These are phyloP conservation scores for Serendipita vermifera DNA, from an alignment of 768 basidiomycete genomes.

Conservation along the genomic window DNA sequence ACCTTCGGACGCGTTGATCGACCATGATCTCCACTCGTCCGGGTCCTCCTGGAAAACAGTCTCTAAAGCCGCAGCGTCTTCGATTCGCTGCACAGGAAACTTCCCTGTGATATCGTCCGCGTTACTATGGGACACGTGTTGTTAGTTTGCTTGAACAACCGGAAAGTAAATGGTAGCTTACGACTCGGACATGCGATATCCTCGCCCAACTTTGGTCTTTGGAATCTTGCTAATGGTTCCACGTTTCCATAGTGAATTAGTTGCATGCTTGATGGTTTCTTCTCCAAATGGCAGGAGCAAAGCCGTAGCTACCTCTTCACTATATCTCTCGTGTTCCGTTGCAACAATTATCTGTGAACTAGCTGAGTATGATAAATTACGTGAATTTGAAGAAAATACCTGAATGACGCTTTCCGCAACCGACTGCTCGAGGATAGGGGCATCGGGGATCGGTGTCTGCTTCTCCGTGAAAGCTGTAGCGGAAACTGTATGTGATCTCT, in stretches of 20 bases:
- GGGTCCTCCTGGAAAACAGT: constrained; percentile 38
- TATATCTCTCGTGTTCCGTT: constrained; percentile 55
- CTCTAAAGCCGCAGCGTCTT: constrained; percentile 56
- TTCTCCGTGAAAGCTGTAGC: constrained; percentile 25
- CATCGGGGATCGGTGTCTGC: constrained; percentile 22
- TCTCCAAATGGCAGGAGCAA: constrained; percentile 49
- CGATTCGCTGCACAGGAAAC: constrained; percentile 49
- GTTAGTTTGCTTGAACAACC: background rate
- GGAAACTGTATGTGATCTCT: constrained; percentile 23
- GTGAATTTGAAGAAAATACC: constrained; percentile 27
- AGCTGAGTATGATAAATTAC: background rate
- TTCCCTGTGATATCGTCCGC: constrained; percentile 52
- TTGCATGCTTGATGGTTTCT: constrained; percentile 40
- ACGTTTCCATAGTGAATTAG: constrained; percentile 45
- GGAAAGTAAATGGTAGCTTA: constrained; percentile 21
- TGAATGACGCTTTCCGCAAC: constrained; percentile 62
- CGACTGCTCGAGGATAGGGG: background rate
- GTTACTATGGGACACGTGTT: constrained; percentile 34
- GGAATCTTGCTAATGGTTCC: constrained; percentile 60
- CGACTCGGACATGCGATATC: constrained; percentile 66
- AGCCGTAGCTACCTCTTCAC: constrained; percentile 41
- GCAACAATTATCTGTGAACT: constrained; percentile 57
- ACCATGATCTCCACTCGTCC: constrained; percentile 61
- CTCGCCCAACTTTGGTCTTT: constrained; percentile 54
- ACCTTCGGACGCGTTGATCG: constrained; percentile 64